Conservation (phyloP, 108 stramenopile species). For the Nitzschia inconspicua region DNA sequence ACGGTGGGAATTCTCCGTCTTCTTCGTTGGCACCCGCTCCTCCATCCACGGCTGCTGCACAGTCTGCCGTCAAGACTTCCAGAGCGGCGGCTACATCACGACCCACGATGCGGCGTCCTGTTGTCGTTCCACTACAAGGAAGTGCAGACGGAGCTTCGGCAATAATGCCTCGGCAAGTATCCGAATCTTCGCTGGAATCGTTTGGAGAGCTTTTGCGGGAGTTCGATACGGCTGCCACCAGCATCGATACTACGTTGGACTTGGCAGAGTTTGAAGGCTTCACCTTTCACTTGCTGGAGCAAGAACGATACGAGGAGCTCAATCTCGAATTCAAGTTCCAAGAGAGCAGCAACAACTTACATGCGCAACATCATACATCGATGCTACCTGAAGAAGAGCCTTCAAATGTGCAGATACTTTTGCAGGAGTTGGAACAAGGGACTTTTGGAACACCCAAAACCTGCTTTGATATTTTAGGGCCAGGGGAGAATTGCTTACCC, state of each 20-base stretch:
- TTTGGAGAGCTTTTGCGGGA: background rate
- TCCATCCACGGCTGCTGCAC: too few species aligned
- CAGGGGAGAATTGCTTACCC: too few species aligned
- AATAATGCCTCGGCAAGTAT: background rate
- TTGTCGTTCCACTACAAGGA: background rate
- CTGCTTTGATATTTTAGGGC: background rate
- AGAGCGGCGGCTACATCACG: background rate
- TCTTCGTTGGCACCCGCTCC: too few species aligned
- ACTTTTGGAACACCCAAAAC: conserved; percentile 1
- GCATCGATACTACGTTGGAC: background rate
- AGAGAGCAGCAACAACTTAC: too few species aligned
- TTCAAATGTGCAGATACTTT: background rate
- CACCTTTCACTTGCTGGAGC: conserved; percentile 16
- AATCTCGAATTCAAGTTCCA: background rate
- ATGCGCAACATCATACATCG: too few species aligned
- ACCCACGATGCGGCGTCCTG: background rate
- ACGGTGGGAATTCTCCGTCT: too few species aligned
- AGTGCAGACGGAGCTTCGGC: background rate
- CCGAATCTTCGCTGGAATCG: background rate
- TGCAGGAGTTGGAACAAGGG: conserved; percentile 3
- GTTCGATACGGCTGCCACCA: background rate
- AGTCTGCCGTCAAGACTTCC: too few species aligned
- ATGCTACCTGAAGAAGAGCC: background rate
- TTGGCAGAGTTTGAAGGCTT: conserved; percentile 15
- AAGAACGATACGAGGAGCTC: conserved; percentile 18